phyloP scores from a whole-genome alignment of 441 rosid genomes.

The Melastoma candidum region DNA sequence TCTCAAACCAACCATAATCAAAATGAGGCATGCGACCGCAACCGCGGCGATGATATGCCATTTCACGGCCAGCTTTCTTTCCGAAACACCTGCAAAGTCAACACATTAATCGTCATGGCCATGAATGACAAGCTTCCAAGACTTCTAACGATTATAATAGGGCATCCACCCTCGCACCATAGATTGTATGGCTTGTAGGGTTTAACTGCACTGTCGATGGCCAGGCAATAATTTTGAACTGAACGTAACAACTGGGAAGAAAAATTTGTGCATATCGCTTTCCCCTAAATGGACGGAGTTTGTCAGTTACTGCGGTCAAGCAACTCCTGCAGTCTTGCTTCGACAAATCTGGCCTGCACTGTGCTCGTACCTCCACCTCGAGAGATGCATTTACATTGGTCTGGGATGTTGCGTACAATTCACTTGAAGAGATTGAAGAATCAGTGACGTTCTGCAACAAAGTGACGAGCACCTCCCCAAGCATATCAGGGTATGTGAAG shows the following conservation, averaged over 20 bases:
- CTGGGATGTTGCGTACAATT: neutral
- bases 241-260: slow-evolving; percentile 1
- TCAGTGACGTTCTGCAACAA: no score
- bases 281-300: neutral
- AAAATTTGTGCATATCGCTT: neutral
- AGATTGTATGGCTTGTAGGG: neutral
- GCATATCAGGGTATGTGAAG: slow-evolving; percentile 12
- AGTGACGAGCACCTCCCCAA: slow-evolving; percentile 1
- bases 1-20: no score
- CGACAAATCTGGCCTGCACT: slow-evolving; percentile 24
- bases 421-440: no score
- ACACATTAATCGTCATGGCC: no score
- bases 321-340: neutral
- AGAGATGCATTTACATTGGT: neutral
- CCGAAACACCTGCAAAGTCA: no score
- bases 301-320: neutral
- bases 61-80: no score
- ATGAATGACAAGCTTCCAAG: no score
- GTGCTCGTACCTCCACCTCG: slow-evolving; percentile 3
- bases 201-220: accelerated
- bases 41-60: no score
- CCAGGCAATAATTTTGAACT: neutral
- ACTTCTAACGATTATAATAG: neutral
- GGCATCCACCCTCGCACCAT: no score
- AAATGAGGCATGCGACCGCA: no score